phyloP scores from a whole-genome alignment of 129 eudicot species.

The Saussurea involucrata region DNA sequence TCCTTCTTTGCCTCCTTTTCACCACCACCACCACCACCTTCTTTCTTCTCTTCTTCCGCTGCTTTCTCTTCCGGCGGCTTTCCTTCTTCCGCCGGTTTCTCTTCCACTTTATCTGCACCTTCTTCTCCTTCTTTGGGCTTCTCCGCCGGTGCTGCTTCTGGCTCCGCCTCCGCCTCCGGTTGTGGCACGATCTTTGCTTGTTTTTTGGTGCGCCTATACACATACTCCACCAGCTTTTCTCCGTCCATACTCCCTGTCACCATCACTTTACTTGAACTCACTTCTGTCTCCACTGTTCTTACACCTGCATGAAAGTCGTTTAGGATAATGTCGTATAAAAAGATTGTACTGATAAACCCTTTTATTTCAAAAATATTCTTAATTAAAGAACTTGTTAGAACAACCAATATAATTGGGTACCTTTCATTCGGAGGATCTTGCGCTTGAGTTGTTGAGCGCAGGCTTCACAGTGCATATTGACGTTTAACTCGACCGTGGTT shows the following conservation, averaged over 20 bases:
- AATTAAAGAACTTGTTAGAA: too few relatives aligned
- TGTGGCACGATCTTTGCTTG: slow-evolving; percentile 83
- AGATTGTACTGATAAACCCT: too few relatives aligned
- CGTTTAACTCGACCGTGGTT: slow-evolving; percentile 71
- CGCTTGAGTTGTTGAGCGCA: slow-evolving; percentile 89
- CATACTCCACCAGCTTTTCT: slow-evolving; percentile 75
- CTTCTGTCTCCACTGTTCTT: slow-evolving; percentile 81
- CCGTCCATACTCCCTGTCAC: slow-evolving; percentile 92
- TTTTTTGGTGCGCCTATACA: slow-evolving; percentile 77
- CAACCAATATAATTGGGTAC: slow-evolving; percentile 2
- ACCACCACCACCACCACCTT: slow-evolving; percentile 9
- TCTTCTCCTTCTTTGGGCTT: slow-evolving; percentile 45
- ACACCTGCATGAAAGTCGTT: slow-evolving; percentile 48
- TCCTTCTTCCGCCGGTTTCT: slow-evolving; percentile 34
- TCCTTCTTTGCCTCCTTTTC: slow-evolving; percentile 20
- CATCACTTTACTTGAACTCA: slow-evolving; percentile 76
- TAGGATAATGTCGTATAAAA: neutral
- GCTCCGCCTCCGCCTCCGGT: slow-evolving; percentile 64
- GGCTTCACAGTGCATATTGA: slow-evolving; percentile 93
- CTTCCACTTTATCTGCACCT: slow-evolving; percentile 23
- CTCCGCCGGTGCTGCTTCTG: slow-evolving; percentile 23
- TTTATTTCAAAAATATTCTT: too few relatives aligned
- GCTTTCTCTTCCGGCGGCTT: slow-evolving; percentile 33
- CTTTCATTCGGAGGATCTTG: slow-evolving; percentile 93
- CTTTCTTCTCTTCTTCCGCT: slow-evolving; percentile 24